Evolutionary conservation across 2,329 filamentous ascomycete species (phyloP).

Genomic region (Epichloe gansuensis): DNA sequence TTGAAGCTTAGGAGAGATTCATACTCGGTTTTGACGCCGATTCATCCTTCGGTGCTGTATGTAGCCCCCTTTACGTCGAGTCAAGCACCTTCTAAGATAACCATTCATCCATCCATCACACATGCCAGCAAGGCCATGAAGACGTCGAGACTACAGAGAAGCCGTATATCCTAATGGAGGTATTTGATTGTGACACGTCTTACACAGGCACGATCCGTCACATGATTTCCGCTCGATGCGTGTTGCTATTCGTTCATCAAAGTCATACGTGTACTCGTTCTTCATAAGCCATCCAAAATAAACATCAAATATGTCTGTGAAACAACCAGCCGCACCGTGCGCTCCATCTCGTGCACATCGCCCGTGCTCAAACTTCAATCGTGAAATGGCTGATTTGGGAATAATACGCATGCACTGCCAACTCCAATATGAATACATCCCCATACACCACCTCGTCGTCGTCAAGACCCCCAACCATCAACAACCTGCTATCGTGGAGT

Average conservation of each 20-base stretch:
- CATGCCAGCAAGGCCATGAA: neutral
- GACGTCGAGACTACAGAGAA: no score
- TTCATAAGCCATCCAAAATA: neutral
- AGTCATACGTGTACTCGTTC: neutral
- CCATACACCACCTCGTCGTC: constrained; percentile 51
- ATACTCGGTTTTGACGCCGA: no score
- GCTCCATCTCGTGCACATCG: neutral
- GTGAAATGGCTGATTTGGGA: constrained; percentile 63
- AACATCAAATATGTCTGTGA: neutral
- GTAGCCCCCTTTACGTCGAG: neutral
- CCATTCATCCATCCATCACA: neutral
- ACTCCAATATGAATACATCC: constrained; percentile 54
- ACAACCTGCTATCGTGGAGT: constrained; percentile 50
- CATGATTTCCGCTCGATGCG: constrained; percentile 1
- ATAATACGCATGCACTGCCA: constrained; percentile 60
- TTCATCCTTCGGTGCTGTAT: no score
- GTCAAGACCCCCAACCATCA: constrained; percentile 57
- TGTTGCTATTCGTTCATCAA: neutral
- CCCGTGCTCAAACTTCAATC: constrained; percentile 43
- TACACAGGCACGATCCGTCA: neutral
- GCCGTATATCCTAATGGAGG: no score
- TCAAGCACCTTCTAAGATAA: neutral
- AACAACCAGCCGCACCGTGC: neutral
- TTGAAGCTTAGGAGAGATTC: no score
- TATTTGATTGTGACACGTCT: neutral